Evolutionary conservation across 163 green algal species (phyloP), one percentile per base, ranked within the genome.

Genomic region (Dunaliella salina): DNA sequence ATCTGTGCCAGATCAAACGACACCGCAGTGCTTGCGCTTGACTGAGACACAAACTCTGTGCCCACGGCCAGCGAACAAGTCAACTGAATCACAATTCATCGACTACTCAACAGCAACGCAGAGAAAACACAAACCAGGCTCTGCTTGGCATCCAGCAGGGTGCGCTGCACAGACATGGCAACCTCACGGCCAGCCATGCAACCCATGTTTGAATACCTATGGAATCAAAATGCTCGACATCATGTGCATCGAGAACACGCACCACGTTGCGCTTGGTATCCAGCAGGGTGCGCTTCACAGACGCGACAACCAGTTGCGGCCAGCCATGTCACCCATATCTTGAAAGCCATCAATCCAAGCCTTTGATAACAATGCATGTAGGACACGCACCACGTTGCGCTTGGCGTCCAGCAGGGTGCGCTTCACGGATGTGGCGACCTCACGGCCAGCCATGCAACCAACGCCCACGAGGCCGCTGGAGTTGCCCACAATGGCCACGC

Each of bases 181-280:
- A 98, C 94, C 87, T 99, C 96, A 85, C 96, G 96, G 34, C 95
- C 96, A 30, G 94, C 93, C 75, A 50, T 92, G 87, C 92, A 95
- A 71, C 96, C 96, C 34, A 98, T 95, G 67, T 96, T 96, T n/a
- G 98, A 92, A 34, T 90, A 93, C 84, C 96, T 96, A 83, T 96
- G 84, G n/a, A n/a, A n/a, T n/a, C n/a, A n/a, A n/a, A n/a, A n/a
- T n/a, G n/a, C n/a, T n/a, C 30, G 5, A 72, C 17, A 5, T 35
- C 29, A 97, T 78, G 85, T 3, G 93, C 93, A 46, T 97, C 40
- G 40, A 85, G 80, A 22, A 89, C 83, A 71, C 71, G 84, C 82
- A 92, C 85, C 26, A 97, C 78, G 85, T 95, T 91, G 87, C 90
- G 92, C 90, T 97, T 96, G 33, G 95, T 96, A 69, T 98, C 94